Conservation (phyloP, 345 rosid species). For the Gossypium australe region DNA sequence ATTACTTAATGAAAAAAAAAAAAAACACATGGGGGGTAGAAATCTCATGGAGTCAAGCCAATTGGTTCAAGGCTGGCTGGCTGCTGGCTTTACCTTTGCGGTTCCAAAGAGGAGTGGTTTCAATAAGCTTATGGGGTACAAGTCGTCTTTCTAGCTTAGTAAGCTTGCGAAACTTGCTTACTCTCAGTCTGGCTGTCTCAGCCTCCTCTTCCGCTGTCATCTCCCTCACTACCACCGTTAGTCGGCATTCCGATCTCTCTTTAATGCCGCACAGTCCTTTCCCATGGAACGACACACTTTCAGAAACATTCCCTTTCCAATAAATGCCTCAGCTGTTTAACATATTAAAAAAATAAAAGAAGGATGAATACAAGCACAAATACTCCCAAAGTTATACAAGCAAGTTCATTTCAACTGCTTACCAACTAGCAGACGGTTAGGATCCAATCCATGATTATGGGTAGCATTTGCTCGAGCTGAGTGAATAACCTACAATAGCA, state of each 20-base stretch:
- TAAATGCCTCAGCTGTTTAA: conserved; percentile 82
- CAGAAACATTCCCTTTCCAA: conserved; percentile 69
- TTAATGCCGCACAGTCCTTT: conserved; percentile 61
- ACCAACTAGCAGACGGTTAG: conserved; percentile 85
- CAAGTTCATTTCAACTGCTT: conserved; percentile 21
- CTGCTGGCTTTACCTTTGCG: conserved; percentile 55
- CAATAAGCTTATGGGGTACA: conserved; percentile 54
- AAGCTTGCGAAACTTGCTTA: conserved; percentile 69
- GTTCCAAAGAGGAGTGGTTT: conserved; percentile 80
- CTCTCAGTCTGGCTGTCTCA: conserved; percentile 71
- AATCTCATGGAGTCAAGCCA: not conserved
- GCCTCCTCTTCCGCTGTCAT: conserved; percentile 83
- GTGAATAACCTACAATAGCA: conserved; percentile 63
- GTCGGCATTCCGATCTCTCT: conserved; percentile 61
- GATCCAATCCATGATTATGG: conserved; percentile 87
- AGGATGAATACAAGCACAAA: conserved; percentile 4
- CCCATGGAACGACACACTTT: conserved; percentile 61
- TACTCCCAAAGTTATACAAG: not conserved
- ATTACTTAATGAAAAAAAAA: not conserved
- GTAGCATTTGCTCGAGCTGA: conserved; percentile 90
- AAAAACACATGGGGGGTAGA: not conserved
- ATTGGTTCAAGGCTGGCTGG: not conserved
- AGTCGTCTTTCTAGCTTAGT: conserved; percentile 65
- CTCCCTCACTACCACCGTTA: conserved; percentile 82
- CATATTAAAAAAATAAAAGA: not conserved